Conservation (phyloP, 768 basidiomycete genomes). For the Boletales sp. region DNA sequence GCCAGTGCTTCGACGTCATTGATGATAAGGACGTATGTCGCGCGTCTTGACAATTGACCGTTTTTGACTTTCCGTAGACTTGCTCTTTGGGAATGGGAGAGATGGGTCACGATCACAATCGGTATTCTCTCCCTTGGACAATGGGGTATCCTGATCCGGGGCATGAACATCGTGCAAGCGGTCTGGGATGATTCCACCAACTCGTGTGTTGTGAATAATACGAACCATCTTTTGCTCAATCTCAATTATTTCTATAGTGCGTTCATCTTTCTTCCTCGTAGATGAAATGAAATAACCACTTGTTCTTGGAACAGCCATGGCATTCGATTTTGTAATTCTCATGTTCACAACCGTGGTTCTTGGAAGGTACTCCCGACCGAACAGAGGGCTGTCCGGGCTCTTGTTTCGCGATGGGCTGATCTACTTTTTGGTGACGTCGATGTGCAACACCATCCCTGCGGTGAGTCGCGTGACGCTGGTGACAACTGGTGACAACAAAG, state of each 20-base stretch:
- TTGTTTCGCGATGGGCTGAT: constrained; percentile 73
- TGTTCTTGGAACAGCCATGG: constrained; percentile 49
- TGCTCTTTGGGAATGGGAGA: constrained; percentile 66
- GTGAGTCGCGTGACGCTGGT: constrained; percentile 33
- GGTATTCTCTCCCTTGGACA: constrained; percentile 56
- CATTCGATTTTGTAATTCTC: constrained; percentile 61
- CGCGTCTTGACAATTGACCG: constrained; percentile 8
- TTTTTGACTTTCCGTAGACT: constrained; percentile 41
- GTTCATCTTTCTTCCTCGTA: constrained; percentile 21
- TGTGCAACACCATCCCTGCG: constrained; percentile 65
- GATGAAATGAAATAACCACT: not conserved
- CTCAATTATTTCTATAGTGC: constrained; percentile 68
- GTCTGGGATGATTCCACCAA: constrained; percentile 41
- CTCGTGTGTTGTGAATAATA: constrained; percentile 49
- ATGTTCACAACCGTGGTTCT: constrained; percentile 53
- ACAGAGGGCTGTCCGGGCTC: constrained; percentile 58
- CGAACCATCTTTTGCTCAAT: constrained; percentile 56
- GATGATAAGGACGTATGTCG: constrained; percentile 60
- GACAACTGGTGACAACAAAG: not conserved
- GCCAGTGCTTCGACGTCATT: constrained; percentile 46
- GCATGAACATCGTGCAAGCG: constrained; percentile 62
- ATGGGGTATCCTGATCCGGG: constrained; percentile 64
- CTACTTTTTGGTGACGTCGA: constrained; percentile 63
- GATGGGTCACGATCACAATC: constrained; percentile 46
- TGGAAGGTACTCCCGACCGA: constrained; percentile 42